phyloP scores from a whole-genome alignment of 73 alveolate species.

The Paramecium tetraurelia region DNA sequence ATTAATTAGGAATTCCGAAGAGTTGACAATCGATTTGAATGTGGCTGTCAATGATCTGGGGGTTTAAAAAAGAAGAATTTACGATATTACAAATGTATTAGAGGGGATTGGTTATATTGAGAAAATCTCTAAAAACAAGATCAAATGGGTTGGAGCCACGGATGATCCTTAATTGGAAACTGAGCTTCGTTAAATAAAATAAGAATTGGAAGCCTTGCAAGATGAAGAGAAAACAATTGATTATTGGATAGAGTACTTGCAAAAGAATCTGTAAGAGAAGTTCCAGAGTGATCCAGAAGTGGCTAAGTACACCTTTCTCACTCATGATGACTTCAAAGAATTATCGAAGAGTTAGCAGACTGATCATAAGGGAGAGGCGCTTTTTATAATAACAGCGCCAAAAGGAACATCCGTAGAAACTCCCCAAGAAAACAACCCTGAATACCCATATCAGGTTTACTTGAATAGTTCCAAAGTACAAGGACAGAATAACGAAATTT shows the following conservation, averaged over 20 bases:
- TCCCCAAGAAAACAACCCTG: constrained; percentile 52
- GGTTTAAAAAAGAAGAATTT: constrained; percentile 68
- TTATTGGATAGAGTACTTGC: constrained; percentile 66
- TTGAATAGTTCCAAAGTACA: constrained; percentile 45
- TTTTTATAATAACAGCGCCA: constrained; percentile 69
- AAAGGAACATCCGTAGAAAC: constrained; percentile 69
- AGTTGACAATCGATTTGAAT: constrained; percentile 66
- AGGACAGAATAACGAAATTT: constrained; percentile 40
- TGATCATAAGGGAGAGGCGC: constrained; percentile 60
- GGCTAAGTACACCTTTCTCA: constrained; percentile 65
- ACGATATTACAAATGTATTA: constrained; percentile 71
- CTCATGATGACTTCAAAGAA: constrained; percentile 67
- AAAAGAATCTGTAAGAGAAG: constrained; percentile 50
- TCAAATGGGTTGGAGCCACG: constrained; percentile 69
- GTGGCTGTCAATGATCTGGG: constrained; percentile 59
- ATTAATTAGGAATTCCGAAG: constrained; percentile 58
- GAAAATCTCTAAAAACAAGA: constrained; percentile 65
- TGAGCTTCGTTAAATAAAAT: constrained; percentile 35
- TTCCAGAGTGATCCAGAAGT: constrained; percentile 59
- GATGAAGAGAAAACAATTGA: constrained; percentile 64
- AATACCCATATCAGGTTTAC: constrained; percentile 51
- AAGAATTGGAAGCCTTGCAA: constrained; percentile 58
- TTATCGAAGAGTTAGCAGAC: constrained; percentile 27
- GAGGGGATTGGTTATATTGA: constrained; percentile 73
- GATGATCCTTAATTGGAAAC: constrained; percentile 53